Conservation (phyloP, 2,329 filamentous ascomycete species). For the Chaetomium globosum region DNA sequence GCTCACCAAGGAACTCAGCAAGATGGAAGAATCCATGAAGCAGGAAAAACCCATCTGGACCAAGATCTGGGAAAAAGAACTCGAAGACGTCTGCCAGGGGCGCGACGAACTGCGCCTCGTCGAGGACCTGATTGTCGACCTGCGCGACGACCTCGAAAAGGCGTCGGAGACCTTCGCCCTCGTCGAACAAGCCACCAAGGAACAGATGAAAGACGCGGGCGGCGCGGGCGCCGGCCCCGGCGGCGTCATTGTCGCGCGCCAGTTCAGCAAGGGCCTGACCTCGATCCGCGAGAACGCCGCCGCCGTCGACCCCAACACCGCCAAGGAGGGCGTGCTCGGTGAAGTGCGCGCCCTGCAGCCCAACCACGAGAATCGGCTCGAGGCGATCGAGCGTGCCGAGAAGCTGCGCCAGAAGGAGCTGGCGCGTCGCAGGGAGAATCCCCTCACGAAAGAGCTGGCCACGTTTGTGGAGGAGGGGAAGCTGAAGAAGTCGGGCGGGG, state of each 20-base stretch:
- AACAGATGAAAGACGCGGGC: constrained; percentile 80
- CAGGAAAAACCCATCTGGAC: constrained; percentile 96
- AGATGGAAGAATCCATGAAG: constrained; percentile 88
- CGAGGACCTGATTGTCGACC: constrained; percentile 89
- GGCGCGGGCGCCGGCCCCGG: constrained; percentile 49
- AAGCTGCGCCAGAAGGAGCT: constrained; percentile 88
- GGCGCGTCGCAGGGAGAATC: constrained; percentile 71
- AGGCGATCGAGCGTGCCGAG: constrained; percentile 96
- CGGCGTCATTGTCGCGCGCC: constrained; percentile 44
- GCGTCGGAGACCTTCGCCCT: constrained; percentile 89
- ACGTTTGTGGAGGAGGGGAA: constrained; percentile 86
- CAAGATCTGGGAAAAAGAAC: constrained; percentile 98
- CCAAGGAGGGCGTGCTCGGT: constrained; percentile 87
- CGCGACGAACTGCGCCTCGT: constrained; percentile 93
- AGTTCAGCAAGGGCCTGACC: constrained; percentile 60
- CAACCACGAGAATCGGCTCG: constrained; percentile 88
- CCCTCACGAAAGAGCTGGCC: constrained; percentile 81
- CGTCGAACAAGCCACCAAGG: constrained; percentile 97
- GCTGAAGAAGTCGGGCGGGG: constrained; percentile 92
- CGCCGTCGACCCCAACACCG: constrained; percentile 69
- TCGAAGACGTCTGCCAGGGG: constrained; percentile 94
- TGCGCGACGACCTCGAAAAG: constrained; percentile 94
- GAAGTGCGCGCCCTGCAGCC: constrained; percentile 92
- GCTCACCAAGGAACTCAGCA: constrained; percentile 84
- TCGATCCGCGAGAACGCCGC: constrained; percentile 51